Evolutionary conservation across 2,329 filamentous ascomycete genomes (phyloP).

Genomic region (Fusarium lyarnte): DNA sequence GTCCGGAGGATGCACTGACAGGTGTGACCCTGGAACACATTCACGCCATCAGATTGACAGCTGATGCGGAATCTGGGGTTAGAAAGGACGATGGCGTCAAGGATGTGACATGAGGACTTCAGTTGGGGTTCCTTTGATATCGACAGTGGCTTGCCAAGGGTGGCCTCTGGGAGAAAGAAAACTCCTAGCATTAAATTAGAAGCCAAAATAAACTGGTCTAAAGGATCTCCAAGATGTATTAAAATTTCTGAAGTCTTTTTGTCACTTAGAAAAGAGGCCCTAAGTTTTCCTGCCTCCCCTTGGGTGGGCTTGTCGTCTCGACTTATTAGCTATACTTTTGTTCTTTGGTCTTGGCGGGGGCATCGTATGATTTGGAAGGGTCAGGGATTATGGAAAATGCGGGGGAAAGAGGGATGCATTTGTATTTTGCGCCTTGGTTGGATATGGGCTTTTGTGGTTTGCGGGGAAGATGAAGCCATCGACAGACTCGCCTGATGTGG

Average conservation of each 20-base stretch:
- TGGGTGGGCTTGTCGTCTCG: background rate
- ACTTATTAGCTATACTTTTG: background rate
- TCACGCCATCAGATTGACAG: background rate
- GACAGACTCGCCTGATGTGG: background rate
- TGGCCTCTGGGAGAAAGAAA: background rate
- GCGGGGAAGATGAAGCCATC: constrained; percentile 15
- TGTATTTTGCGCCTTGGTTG: background rate
- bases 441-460: background rate
- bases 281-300: rapidly evolving
- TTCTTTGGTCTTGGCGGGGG: background rate
- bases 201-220: rapidly evolving
- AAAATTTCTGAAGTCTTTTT: background rate
- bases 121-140: background rate
- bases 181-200: background rate
- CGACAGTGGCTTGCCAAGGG: background rate
- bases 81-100: background rate
- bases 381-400: background rate
- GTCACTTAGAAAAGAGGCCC: background rate
- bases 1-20: constrained; percentile 4
- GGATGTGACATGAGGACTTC: background rate
- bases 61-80: background rate
- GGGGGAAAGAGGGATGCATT: background rate
- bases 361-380: background rate
- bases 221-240: too few species aligned
- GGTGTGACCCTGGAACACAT: background rate